Conservation (phyloP, 495 filamentous ascomycete species). For the Xylaria castorea region DNA sequence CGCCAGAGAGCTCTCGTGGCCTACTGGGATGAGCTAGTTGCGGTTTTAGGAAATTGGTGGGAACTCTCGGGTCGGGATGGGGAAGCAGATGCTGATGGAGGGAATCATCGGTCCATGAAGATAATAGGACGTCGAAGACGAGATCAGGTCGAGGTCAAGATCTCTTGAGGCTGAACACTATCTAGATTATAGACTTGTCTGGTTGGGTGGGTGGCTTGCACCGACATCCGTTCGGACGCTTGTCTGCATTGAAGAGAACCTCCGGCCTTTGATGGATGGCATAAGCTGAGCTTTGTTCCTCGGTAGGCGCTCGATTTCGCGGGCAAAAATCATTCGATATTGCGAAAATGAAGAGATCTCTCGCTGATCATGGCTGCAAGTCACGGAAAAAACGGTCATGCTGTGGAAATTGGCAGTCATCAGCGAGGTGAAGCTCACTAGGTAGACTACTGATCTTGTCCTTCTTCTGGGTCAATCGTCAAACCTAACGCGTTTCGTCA, state of each 20-base stretch:
- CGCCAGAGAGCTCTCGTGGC: slow-evolving; percentile 18
- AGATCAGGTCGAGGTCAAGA: slow-evolving; percentile 6
- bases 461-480: slow-evolving; percentile 1
- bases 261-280: background rate
- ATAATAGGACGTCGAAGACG: background rate
- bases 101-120: slow-evolving; percentile 9
- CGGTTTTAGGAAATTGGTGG: slow-evolving; percentile 25
- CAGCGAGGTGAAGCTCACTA: background rate
- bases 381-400: background rate
- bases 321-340: background rate
- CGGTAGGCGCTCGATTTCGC: slow-evolving; percentile 1
- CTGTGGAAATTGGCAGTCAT: slow-evolving; percentile 2
- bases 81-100: slow-evolving; percentile 1
- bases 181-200: background rate
- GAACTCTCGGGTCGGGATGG: background rate
- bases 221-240: slow-evolving; percentile 11
- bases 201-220: slow-evolving; percentile 1
- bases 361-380: slow-evolving; percentile 4
- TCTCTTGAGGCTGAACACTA: slow-evolving; percentile 21
- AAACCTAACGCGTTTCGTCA: slow-evolving; percentile 17
- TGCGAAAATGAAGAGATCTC: background rate
- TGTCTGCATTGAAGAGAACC: slow-evolving; percentile 11
- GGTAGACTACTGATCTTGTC: background rate
- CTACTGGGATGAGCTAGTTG: slow-evolving; percentile 21
- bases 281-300: slow-evolving; percentile 20